Evolutionary conservation across 179 eudicot species (phyloP).

Genomic region (Carnegiea gigantea): DNA sequence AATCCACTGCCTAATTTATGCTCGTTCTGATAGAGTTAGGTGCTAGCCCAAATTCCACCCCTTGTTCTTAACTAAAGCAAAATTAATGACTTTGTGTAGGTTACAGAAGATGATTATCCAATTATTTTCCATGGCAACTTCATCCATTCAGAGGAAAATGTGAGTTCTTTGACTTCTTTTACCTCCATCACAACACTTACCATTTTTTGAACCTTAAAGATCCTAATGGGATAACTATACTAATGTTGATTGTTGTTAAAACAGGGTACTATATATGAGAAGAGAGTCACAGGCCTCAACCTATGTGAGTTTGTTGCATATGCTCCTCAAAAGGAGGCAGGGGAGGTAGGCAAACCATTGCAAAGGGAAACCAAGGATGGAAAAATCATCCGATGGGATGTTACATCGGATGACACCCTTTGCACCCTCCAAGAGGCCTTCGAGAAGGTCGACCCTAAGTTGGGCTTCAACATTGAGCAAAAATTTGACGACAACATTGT

Average conservation of each 20-base stretch:
- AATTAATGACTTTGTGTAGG: slow-evolving; percentile 46
- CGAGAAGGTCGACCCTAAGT: slow-evolving; percentile 51
- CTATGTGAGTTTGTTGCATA: slow-evolving; percentile 60
- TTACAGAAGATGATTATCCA: slow-evolving; percentile 76
- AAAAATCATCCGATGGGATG: slow-evolving; percentile 60
- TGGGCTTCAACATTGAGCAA: slow-evolving; percentile 89
- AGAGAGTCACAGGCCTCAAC: slow-evolving; percentile 70
- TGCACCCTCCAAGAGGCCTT: slow-evolving; percentile 86
- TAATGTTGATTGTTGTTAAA: background rate
- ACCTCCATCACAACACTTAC: background rate
- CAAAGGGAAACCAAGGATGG: slow-evolving; percentile 74
- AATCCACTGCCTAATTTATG: background rate
- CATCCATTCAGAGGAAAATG: slow-evolving; percentile 66
- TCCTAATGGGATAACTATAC: background rate
- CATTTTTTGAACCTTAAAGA: background rate
- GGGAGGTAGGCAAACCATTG: slow-evolving; percentile 51
- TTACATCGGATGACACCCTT: slow-evolving; percentile 55
- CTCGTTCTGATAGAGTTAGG: background rate
- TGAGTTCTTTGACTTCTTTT: slow-evolving; percentile 30
- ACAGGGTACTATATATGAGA: slow-evolving; percentile 66
- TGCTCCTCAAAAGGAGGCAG: slow-evolving; percentile 67
- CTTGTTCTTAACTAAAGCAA: background rate
- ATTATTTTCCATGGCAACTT: slow-evolving; percentile 79
- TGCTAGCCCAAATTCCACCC: background rate
- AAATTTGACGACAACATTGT: slow-evolving; percentile 80